Base-by-base conservation (phyloP, 129 eudicot genomes). In the Sambucus nigra region DNA sequence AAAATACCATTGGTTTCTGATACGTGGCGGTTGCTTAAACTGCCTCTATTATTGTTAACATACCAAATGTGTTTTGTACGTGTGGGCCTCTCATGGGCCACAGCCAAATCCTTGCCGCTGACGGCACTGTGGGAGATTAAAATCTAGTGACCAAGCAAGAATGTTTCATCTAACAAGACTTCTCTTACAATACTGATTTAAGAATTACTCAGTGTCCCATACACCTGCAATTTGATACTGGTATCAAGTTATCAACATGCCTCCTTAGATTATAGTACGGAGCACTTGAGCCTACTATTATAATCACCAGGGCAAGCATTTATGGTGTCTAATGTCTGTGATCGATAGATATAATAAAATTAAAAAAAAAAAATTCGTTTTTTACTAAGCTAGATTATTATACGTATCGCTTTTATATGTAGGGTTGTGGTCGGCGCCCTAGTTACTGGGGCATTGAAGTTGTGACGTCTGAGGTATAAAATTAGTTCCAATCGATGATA, bases 351-450 rank as follows among this genome's bases (percentile, higher is more conserved):
- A n/a, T n/a, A n/a, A n/a, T n/a, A n/a, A n/a, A n/a, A n/a, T n/a
- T n/a, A n/a, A n/a, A n/a, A n/a, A n/a, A n/a, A n/a, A n/a, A n/a
- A n/a, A n/a, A n/a, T n/a, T n/a, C n/a, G n/a, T n/a, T n/a, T n/a
- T n/a, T n/a, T n/a, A 35, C 13, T 35, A 35, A 35, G 42, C 42
- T 1, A 35, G 13, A 35, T 35, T 35, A 35, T 42, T 42, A 8
- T n/a, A n/a, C n/a, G n/a, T n/a, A n/a, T n/a, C n/a, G n/a, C n/a
- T n/a, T n/a, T n/a, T n/a, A n/a, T 24, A 3, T 52, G 33, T 52
- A 15, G 38, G 39, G 57, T 9, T 38, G 12, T 25, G 57, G 57
- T 25, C 39, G 24, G 57, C 31, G 17, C 32, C 57, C 38, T 51
- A 6, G 9, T 7, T 16, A 25, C 7, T 0, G 22, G 40, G 57